Evolutionary conservation across 2,329 filamentous ascomycete species (phyloP), one percentile per base, ranked within the genome.

Genomic region (Fusarium anguioides): DNA sequence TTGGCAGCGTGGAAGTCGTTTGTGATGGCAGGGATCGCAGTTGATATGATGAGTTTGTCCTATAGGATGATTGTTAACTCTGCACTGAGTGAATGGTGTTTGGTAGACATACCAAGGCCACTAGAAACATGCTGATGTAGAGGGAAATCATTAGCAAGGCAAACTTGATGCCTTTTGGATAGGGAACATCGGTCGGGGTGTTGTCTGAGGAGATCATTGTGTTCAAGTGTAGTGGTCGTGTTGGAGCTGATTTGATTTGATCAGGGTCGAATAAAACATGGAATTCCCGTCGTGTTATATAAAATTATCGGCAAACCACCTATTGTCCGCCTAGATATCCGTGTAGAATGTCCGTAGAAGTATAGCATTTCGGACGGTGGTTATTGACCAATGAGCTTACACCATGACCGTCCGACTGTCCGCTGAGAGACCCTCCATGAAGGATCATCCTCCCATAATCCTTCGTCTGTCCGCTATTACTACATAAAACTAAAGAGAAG

Each of bases 21-120:
- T 3, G 75, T 77, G 53, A 77, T 78, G 48, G 64, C 64, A 12
- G 75, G 75, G 8, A 77, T 72, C 8, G 74, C 74, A 2, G 77
- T 81, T 8, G 79, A 71, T 26, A 81, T 75, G 51, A 81, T 80
- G 11, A 76, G 77, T 62, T 74, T 75, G 63, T 79, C 78, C 76
- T 77, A 20, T 12, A 15, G 29, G 20, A 26, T 24, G 24, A 15
- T 6, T n/a, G 24, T 59, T 58, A 26, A 15, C 29, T 33, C 8
- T 24, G 9, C 31, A 17, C 15, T 8, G 15, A 33, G 27, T 11
- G 20, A 6, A 21, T 24, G 29, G 21, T 21, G n/a, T 9, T 33
- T 35, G 18, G 10, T n/a, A 15, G 20, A 60, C 36, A 8, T 51
- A 52, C 27, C 14, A 59, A 64, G 10, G 45, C 52, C 21, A 60